Evolutionary conservation across 1,139 yeast species (phyloP).

Genomic region (Saccharomyces hybrid): DNA sequence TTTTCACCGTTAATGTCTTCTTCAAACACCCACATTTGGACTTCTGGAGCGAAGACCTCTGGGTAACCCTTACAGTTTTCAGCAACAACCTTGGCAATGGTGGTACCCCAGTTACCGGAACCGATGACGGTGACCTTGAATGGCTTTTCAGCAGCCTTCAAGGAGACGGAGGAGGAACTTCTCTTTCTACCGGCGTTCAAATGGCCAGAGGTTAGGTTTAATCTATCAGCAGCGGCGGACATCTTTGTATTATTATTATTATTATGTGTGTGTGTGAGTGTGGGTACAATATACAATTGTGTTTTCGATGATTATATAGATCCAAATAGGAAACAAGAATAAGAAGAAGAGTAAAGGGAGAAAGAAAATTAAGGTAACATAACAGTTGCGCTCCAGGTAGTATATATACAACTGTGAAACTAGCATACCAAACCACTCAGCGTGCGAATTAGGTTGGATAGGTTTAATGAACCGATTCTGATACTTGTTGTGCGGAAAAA

Average conservation of each 20-base stretch:
- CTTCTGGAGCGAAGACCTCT: slow-evolving; percentile 55
- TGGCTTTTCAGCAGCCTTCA: slow-evolving; percentile 31
- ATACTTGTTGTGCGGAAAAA: slow-evolving; percentile 1
- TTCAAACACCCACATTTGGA: slow-evolving; percentile 92
- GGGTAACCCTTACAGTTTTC: slow-evolving; percentile 72
- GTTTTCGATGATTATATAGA: not conserved
- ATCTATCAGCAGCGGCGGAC: slow-evolving; percentile 29
- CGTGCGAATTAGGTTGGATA: slow-evolving; percentile 1
- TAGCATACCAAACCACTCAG: not conserved
- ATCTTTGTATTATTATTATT: slow-evolving; percentile 8
- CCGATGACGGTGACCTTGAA: slow-evolving; percentile 53
- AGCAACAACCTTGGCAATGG: slow-evolving; percentile 87
- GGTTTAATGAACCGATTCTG: not conserved
- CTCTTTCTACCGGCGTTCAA: slow-evolving; percentile 17
- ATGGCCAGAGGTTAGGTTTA: slow-evolving; percentile 27
- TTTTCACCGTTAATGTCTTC: slow-evolving; percentile 65
- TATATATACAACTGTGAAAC: not conserved
- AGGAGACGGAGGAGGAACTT: slow-evolving; percentile 14
- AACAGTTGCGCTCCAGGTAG: not conserved
- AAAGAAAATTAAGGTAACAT: not conserved
- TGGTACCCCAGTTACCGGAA: slow-evolving; percentile 90
- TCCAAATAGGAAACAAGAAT: not conserved
- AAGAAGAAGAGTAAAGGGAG: not conserved
- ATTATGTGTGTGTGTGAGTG: not conserved
- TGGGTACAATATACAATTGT: not conserved